Percentiles rank a stretch among this genome's conserved stretches.
phyloP scores from a whole-genome alignment of 2,329 filamentous ascomycete genomes.

The Ambrosiella cleistominuta region DNA sequence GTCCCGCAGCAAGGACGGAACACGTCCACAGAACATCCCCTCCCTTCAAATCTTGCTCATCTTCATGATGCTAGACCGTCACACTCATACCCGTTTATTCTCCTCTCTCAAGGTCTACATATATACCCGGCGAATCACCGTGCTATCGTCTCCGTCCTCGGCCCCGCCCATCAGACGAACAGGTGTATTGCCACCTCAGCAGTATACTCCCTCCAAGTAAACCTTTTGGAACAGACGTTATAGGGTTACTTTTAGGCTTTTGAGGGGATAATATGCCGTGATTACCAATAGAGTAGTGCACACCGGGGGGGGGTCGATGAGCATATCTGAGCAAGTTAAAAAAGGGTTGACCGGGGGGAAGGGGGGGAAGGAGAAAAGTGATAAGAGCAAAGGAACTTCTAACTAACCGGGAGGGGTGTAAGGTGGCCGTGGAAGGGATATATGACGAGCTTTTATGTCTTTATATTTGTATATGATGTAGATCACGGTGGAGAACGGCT shows the following conservation, averaged over 20 bases:
- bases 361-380: background rate
- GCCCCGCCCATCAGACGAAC: background rate
- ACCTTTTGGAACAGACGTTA: too few species aligned
- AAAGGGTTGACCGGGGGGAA: background rate
- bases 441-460: too few species aligned
- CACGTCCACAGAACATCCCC: too few species aligned
- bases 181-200: background rate
- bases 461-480: too few species aligned
- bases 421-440: too few species aligned
- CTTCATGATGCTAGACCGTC: too few species aligned
- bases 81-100: background rate
- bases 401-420: background rate
- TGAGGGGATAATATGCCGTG: too few species aligned
- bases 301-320: background rate
- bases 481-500: too few species aligned
- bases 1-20: too few species aligned
- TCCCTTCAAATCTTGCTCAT: too few species aligned
- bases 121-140: background rate
- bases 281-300: background rate
- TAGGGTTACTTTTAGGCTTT: too few species aligned
- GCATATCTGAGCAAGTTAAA: conserved; percentile 11
- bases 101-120: background rate
- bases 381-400: background rate
- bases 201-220: too few species aligned
- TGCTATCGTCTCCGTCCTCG: background rate